These are phyloP conservation scores for Xylaria curta DNA, from an alignment of 495 filamentous ascomycete genomes.

Conservation along the genomic window DNA sequence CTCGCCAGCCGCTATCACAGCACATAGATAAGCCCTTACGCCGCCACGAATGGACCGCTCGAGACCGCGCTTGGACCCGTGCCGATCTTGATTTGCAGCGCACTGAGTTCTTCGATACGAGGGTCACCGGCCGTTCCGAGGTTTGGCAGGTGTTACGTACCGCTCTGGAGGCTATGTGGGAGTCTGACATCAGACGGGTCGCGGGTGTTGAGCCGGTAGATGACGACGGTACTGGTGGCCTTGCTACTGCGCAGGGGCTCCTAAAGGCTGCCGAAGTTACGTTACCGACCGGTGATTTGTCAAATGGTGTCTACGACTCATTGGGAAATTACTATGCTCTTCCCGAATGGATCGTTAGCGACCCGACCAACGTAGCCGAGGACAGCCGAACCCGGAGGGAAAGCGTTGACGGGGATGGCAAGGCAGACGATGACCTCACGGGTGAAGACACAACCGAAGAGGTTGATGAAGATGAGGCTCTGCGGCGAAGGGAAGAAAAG, in stretches of 20 bases:
- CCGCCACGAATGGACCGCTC: constrained; percentile 55
- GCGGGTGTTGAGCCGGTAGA: constrained; percentile 33
- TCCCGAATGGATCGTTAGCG: constrained; percentile 75
- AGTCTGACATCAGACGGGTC: constrained; percentile 37
- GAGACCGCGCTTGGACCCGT: constrained; percentile 53
- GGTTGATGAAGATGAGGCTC: constrained; percentile 55
- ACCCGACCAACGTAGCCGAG: constrained; percentile 72
- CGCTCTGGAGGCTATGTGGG: constrained; percentile 69
- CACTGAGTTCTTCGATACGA: constrained; percentile 80
- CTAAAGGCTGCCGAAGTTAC: constrained; percentile 81
- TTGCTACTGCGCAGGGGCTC: constrained; percentile 78
- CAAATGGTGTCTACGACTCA: constrained; percentile 79
- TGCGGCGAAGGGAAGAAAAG: constrained; percentile 70
- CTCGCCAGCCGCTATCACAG: constrained; percentile 41
- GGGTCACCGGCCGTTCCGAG: constrained; percentile 76
- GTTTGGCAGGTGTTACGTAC: constrained; percentile 77
- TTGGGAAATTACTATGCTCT: constrained; percentile 77
- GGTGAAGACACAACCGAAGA: constrained; percentile 50
- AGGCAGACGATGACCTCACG: constrained; percentile 52
- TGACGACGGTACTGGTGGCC: constrained; percentile 43
- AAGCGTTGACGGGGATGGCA: constrained; percentile 44
- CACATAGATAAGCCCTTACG: constrained; percentile 59
- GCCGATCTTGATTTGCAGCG: constrained; percentile 53
- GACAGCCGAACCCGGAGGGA: constrained; percentile 36
- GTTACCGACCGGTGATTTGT: constrained; percentile 74